Evolutionary conservation across 2,329 filamentous ascomycete genomes (phyloP).

Genomic region (Aspergillus unguis): DNA sequence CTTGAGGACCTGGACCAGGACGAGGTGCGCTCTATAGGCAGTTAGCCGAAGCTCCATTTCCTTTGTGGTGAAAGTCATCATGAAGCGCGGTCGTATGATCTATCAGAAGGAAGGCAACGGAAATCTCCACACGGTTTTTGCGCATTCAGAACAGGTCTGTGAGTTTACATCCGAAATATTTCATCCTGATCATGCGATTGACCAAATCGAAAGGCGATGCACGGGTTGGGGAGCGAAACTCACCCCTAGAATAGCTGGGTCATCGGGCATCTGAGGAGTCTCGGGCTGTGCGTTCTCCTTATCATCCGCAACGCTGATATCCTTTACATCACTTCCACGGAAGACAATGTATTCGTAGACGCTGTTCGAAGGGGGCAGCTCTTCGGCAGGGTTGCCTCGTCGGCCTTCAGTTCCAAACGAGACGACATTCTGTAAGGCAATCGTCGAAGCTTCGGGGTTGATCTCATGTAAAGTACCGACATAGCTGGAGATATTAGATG

Average conservation of each 20-base stretch:
- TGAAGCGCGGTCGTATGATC: conserved; percentile 22
- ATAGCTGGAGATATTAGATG: conserved; percentile 62
- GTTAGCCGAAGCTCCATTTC: conserved; percentile 19
- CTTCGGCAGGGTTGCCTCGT: conserved; percentile 71
- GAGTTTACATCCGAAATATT: conserved; percentile 95
- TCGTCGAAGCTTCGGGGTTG: conserved; percentile 94
- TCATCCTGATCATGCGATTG: conserved; percentile 57
- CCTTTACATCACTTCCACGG: conserved; percentile 96
- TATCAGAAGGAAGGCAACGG: conserved; percentile 99
- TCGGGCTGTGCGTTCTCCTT: conserved; percentile 70
- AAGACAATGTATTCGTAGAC: conserved; percentile 99
- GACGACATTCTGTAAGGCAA: conserved; percentile 92
- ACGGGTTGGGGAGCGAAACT: conserved; percentile 49
- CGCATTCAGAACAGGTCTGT: conserved; percentile 79
- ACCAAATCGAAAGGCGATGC: conserved; percentile 11
- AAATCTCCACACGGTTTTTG: conserved; percentile 91
- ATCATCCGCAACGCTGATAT: conserved; percentile 86
- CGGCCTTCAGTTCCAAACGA: conserved; percentile 94
- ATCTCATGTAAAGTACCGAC: conserved; percentile 95
- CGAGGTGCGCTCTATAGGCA: conserved; percentile 42
- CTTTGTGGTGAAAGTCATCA: not conserved
- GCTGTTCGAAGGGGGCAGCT: conserved; percentile 78
- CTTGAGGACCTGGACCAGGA: conserved; percentile 39
- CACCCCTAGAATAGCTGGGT: conserved; percentile 95
- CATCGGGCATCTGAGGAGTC: conserved; percentile 78